Conservation (phyloP, 768 basidiomycete genomes). For the Boletus vinaceobasis region DNA sequence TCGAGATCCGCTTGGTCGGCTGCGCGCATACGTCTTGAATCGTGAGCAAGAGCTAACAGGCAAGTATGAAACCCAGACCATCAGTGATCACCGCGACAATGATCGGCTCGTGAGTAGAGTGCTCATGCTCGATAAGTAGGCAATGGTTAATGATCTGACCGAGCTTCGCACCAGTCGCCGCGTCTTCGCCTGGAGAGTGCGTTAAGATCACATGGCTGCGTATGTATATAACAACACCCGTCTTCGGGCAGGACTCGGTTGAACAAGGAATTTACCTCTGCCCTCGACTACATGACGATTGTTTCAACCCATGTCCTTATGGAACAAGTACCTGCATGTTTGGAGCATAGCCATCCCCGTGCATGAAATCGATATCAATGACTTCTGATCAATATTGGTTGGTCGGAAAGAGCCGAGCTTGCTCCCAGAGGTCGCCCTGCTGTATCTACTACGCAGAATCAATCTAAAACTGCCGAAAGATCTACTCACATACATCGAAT, state of each 20-base stretch:
- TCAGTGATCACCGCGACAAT: slow-evolving; percentile 38
- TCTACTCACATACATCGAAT: slow-evolving; percentile 35
- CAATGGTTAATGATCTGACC: slow-evolving; percentile 37
- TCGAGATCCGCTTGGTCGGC: slow-evolving; percentile 29
- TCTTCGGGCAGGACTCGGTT: slow-evolving; percentile 24
- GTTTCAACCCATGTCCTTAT: not conserved
- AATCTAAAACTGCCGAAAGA: not conserved
- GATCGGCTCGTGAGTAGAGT: slow-evolving; percentile 34
- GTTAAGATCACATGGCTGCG: not conserved
- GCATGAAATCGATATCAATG: slow-evolving; percentile 43
- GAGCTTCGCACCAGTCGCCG: slow-evolving; percentile 38
- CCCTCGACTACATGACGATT: slow-evolving; percentile 15
- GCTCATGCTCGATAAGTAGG: slow-evolving; percentile 29
- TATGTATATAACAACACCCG: not conserved
- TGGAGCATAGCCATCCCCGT: slow-evolving; percentile 28
- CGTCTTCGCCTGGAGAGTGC: slow-evolving; percentile 27
- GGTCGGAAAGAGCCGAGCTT: slow-evolving; percentile 39
- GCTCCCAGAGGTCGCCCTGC: slow-evolving; percentile 39
- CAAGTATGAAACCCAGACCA: slow-evolving; percentile 18
- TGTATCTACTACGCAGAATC: slow-evolving; percentile 33
- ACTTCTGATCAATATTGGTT: slow-evolving; percentile 37
- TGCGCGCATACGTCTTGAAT: too few species aligned
- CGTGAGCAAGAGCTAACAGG: not conserved
- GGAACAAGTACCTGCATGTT: slow-evolving; percentile 21
- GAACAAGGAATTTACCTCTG: slow-evolving; percentile 24